These are phyloP conservation scores for Colletotrichum theobromicola DNA, from an alignment of 2,329 filamentous ascomycete genomes.

Conservation along the genomic window DNA sequence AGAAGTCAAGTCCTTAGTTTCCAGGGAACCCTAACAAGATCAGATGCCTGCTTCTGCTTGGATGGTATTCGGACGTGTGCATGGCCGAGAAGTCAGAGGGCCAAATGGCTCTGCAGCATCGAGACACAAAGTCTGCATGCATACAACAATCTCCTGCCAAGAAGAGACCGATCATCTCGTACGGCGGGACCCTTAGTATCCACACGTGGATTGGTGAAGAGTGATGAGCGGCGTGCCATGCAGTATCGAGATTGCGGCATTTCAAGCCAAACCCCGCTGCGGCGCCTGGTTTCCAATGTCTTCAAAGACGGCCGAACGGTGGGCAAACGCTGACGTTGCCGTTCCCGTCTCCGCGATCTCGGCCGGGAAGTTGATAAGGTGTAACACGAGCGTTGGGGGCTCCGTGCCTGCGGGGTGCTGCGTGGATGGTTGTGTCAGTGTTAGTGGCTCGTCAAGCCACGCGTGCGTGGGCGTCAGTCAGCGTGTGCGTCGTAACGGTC, in stretches of 20 bases:
- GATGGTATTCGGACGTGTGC: neutral
- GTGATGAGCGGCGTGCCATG: slow-evolving; percentile 10
- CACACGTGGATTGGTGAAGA: slow-evolving; percentile 11
- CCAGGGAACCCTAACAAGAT: neutral
- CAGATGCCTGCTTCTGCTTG: neutral
- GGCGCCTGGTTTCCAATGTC: neutral
- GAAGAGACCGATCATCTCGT: neutral
- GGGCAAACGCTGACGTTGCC: slow-evolving; percentile 11
- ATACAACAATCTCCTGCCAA: neutral
- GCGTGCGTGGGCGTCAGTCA: neutral
- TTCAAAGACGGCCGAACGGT: neutral
- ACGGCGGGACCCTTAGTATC: neutral
- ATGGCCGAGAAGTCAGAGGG: neutral
- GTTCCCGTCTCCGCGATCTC: slow-evolving; percentile 18
- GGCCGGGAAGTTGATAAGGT: slow-evolving; percentile 7
- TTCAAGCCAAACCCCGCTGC: slow-evolving; percentile 6
- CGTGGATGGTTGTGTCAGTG: neutral
- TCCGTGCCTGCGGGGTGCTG: neutral
- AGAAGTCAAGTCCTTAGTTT: neutral
- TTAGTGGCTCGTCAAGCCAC: neutral
- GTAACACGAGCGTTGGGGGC: slow-evolving; percentile 5
- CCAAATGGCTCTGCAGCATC: neutral
- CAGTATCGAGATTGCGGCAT: slow-evolving; percentile 19
- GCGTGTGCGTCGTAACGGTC: neutral
- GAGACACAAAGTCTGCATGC: neutral